Evolutionary conservation across 129 eudicot genomes (phyloP).

Genomic region (Saussurea involucrata): DNA sequence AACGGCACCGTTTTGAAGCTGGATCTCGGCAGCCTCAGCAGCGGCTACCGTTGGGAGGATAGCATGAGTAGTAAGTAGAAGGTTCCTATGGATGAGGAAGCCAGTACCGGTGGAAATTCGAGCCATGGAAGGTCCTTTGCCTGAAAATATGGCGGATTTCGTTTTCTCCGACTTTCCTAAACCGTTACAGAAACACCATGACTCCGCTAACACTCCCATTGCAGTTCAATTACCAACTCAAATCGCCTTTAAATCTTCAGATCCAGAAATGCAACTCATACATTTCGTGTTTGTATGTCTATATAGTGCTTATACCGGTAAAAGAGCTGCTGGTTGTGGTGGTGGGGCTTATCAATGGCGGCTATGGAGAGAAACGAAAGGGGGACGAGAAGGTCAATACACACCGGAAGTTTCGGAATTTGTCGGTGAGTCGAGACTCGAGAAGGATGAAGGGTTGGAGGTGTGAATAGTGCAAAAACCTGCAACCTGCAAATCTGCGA

Average conservation of each 20-base stretch:
- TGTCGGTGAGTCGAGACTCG: background rate
- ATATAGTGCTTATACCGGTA: background rate
- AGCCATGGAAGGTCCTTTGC: constrained; percentile 71
- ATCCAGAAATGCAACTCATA: constrained; percentile 14
- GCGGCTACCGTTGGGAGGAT: constrained; percentile 71
- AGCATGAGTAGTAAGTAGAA: constrained; percentile 80
- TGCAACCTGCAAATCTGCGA: background rate
- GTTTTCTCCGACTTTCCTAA: constrained; percentile 88
- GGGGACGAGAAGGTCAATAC: background rate
- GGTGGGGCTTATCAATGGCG: background rate
- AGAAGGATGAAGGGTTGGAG: background rate
- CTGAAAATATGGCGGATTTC: constrained; percentile 66
- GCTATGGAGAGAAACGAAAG: background rate
- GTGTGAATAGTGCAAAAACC: background rate
- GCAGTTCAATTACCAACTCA: background rate
- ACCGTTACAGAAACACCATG: constrained; percentile 94
- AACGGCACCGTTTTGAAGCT: constrained; percentile 64
- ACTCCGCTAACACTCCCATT: constrained; percentile 79
- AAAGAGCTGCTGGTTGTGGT: background rate
- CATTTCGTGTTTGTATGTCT: background rate
- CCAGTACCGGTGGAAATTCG: constrained; percentile 60
- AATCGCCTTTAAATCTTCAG: constrained; percentile 15
- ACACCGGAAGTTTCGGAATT: background rate
- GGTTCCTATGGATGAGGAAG: constrained; percentile 73
- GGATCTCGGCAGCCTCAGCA: constrained; percentile 89